phyloP scores from a whole-genome alignment of 129 eudicot genomes.

The Mikania micrantha region DNA sequence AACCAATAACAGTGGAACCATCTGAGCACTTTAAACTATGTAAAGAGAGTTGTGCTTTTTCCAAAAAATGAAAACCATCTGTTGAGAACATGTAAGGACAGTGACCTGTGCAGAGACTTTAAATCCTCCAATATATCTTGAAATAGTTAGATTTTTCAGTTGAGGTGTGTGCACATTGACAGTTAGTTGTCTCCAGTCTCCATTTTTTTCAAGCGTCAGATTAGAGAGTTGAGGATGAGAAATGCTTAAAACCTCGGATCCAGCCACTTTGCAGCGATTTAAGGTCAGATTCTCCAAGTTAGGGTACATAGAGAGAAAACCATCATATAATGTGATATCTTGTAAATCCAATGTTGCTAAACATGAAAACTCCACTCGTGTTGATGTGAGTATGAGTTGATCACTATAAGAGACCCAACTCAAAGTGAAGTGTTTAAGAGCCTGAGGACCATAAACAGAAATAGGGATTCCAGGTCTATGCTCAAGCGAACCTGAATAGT shows the following conservation, averaged over 20 bases:
- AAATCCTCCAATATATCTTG: neutral
- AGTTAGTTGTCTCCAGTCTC: too few relatives aligned
- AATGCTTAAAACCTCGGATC: neutral
- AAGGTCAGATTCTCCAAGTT: neutral
- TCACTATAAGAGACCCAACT: neutral
- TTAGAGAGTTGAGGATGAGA: neutral
- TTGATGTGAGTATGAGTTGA: neutral
- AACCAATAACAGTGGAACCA: too few relatives aligned
- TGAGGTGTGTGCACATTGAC: neutral
- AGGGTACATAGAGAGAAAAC: neutral
- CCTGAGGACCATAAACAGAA: neutral
- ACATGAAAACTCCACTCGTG: neutral
- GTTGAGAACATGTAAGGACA: neutral
- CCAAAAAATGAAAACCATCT: neutral
- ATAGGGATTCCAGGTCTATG: neutral
- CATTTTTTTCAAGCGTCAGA: neutral
- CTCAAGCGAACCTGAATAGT: too few relatives aligned
- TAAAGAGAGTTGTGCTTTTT: neutral
- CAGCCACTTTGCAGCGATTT: neutral
- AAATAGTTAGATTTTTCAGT: neutral
- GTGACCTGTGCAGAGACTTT: neutral
- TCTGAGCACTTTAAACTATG: neutral
- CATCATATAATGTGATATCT: neutral
- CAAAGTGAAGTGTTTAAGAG: neutral
- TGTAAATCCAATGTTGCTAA: neutral